Percentiles rank a stretch among this genome's conserved stretches.
These are phyloP conservation scores for Phialocephala sp. DNA, from an alignment of 2,329 filamentous ascomycete species.

Conservation along the genomic window DNA sequence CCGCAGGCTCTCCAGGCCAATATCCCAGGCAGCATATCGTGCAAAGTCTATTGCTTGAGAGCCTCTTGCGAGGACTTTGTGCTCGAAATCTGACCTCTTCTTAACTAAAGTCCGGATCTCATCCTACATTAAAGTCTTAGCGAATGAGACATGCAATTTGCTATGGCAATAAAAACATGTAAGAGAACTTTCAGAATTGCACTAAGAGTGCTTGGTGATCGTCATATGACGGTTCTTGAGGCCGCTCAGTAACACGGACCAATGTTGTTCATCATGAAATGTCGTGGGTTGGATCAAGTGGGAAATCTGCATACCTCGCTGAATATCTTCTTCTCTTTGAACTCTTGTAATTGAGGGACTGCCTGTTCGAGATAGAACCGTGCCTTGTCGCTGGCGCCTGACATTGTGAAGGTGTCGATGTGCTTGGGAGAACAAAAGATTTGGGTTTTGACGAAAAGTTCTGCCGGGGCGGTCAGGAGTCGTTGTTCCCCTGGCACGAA, in stretches of 20 bases:
- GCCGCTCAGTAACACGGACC: constrained; percentile 96
- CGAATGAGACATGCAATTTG: not conserved
- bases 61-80: constrained; percentile 83
- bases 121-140: constrained; percentile 58
- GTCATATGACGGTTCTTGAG: constrained; percentile 89
- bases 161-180: not conserved
- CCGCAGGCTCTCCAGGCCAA: constrained; percentile 74
- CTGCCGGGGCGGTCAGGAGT: constrained; percentile 4
- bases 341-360: constrained; percentile 90
- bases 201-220: constrained; percentile 73
- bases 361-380: constrained; percentile 93
- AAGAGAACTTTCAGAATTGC: constrained; percentile 69
- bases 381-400: constrained; percentile 88
- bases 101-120: constrained; percentile 89
- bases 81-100: constrained; percentile 92
- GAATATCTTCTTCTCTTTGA: constrained; percentile 91
- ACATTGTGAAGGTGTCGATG: constrained; percentile 58
- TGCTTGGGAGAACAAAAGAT: not conserved
- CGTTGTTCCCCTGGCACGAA: not conserved
- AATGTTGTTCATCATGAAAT: constrained; percentile 81
- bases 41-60: constrained; percentile 80
- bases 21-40: constrained; percentile 78
- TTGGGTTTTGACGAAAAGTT: not conserved
- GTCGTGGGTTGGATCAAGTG: constrained; percentile 20
- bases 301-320: constrained; percentile 60